Base-by-base conservation (phyloP, 1,284 basidiomycete genomes). In the Trichosporon ovoides region DNA sequence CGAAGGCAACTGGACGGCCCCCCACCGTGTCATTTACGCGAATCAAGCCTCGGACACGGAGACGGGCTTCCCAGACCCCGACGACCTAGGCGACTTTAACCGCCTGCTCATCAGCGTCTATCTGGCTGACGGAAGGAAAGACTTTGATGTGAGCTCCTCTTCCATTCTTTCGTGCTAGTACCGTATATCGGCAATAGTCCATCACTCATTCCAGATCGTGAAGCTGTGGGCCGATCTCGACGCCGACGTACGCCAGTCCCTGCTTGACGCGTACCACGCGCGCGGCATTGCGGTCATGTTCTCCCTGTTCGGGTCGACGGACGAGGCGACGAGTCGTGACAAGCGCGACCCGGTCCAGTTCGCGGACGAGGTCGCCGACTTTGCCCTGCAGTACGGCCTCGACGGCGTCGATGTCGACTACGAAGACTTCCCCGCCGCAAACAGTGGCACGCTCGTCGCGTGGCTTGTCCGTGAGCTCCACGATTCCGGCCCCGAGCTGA, bases 341-440 rank as follows among this genome's bases (percentile, higher is more conserved):
- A 34, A 20, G 50, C 22, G 43, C 43, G 52, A 57, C 40, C 49
- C 59, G 1, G 20, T 4, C 35, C 24, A 38, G 24, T 22, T 57
- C 16, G 59, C 56, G 3, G 18, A 11, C 9, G 10, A 55, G 2
- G n/a, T 79, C 10, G 78, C 78, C 2, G 43, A 58, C 7, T 80
- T 67, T 57, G 77, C 78, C 54, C 75, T 74, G 58, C 53, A 73
- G 36, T 79, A 58, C 63, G 71, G 70, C 13, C 64, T 81, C 14
- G 80, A 81, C 61, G 80, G 80, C 35, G 77, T 81, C 14, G 80
- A 81, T 52, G 72, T 81, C 55, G 80, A 81, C 62, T 81, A 79
- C 59, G 80, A 80, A 67, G 66, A 69, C 46, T 58, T 49, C 34
- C 31, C 54, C 18, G 76, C 76, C 4, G 77, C 75, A 67, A 72